phyloP scores from a whole-genome alignment of 202 grass and related monocot species.

The Hordeum pubiflorum region DNA sequence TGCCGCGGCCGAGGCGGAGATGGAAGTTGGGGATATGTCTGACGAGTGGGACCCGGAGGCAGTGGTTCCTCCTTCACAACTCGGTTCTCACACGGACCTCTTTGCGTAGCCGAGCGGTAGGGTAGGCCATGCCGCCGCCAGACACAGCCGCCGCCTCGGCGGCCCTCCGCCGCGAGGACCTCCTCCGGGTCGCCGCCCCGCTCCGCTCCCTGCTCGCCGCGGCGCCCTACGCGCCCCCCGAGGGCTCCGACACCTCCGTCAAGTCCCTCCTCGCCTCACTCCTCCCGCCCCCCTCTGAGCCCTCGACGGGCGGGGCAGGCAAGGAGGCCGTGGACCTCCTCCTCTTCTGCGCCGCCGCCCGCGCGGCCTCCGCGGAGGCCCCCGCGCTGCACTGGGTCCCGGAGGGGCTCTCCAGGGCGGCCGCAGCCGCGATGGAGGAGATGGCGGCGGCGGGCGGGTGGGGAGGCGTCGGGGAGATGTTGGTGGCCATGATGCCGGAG shows the following conservation, averaged over 20 bases:
- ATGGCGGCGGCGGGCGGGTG: slow-evolving; percentile 40
- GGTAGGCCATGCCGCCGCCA: slow-evolving; percentile 7
- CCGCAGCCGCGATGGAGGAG: slow-evolving; percentile 22
- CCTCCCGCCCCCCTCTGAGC: slow-evolving; percentile 25
- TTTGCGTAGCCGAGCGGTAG: too few relatives aligned
- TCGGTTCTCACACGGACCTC: too few relatives aligned
- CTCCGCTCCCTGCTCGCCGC: slow-evolving; percentile 41
- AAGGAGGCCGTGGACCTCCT: slow-evolving; percentile 45
- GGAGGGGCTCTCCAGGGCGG: slow-evolving; percentile 23
- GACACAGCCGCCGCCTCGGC: background rate
- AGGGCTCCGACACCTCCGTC: slow-evolving; percentile 53
- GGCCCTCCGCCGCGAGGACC: background rate
- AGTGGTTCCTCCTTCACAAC: too few relatives aligned
- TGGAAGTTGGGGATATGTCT: background rate
- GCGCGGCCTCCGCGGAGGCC: slow-evolving; percentile 21
- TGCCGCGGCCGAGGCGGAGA: background rate
- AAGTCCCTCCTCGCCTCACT: slow-evolving; percentile 62
- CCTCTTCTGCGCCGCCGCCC: slow-evolving; percentile 56
- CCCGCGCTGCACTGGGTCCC: slow-evolving; percentile 73
- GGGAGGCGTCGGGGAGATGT: slow-evolving; percentile 44
- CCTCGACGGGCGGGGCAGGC: background rate
- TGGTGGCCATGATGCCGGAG: slow-evolving; percentile 42
- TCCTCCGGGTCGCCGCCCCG: slow-evolving; percentile 32
- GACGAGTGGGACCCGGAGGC: background rate
- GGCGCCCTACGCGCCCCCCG: slow-evolving; percentile 47